Evolutionary conservation across 441 rosid species (phyloP), one percentile per base, ranked within the genome.

Genomic region (Pelargonium myrrhifolium): DNA sequence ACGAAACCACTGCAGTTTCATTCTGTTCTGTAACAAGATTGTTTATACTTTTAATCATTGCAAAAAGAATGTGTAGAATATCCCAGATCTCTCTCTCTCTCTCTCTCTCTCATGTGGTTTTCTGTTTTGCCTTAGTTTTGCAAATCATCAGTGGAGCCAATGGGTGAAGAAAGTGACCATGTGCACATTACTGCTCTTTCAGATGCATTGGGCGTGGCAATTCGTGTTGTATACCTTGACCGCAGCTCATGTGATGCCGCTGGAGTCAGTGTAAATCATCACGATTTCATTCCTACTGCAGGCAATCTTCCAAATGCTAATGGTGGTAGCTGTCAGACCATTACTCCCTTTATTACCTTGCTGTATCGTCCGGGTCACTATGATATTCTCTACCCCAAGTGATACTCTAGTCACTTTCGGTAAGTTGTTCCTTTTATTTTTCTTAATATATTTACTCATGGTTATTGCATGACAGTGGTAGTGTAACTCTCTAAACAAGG

Each of bases 111-210:
- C 15, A 62, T 61, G 11, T 35, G 60, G 14, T 40, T 60, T 58
- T 70, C 66, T 72, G 68, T 72, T 77, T 45, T 81, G 75, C 51
- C 15, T 43, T 78, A 94, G 98, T 94, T 94, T 72, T 92, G 99
- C 98, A 94, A 92, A 84, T 81, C 98, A 15, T 83, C 97, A 0
- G 98, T 94, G 75, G 98, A 92, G 80, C 98, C 99, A 4, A 94
- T 94, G 99, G 98, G 99, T 62, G 99, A 92, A 80, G 98, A 92
- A 84, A 94, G 99, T 24, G 99, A 94, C 72, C 97, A 89, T 74
- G 89, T 68, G 53, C 77, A 74, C 68, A 74, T 74, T 12, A 69
- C 63, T 62, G 72, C 76, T 62, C 77, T 93, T 70, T 91, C 99
- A 11, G 99, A 94, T 69, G 92, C 96, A 14, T 68, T 94, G 72